Base-by-base conservation (phyloP, 305 asterid genomes). In the Rubia occidens region DNA sequence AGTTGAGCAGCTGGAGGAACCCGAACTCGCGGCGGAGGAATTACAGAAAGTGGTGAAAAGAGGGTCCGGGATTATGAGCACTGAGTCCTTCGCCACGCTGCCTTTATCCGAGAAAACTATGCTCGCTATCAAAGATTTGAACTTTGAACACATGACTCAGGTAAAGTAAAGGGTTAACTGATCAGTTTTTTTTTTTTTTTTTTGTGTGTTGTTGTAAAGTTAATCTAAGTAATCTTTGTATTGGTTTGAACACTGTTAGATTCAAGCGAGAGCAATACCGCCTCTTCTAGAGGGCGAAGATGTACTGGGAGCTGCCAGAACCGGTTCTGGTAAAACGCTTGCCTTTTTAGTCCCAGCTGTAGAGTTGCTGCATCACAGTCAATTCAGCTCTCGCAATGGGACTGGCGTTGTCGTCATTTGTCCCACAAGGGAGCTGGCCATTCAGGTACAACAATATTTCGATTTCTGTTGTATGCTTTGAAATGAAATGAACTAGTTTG, bases 261-360 rank as follows among this genome's bases (percentile, higher is more conserved):
- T 94, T 73, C 99, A 94, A 89, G 91, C 91, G 24, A 82, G 91
- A 76, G 76, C 95, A 11, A 87, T 94, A 69, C 95, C 96, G 37
- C 95, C 95, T 26, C 88, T 94, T 67, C 37, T 90, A 71, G 93
- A 86, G 76, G 97, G 95, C 10, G 83, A 89, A 79, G 91, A 87
- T 82, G 91, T 94, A 77, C 96, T 94, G 18, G 99, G 99, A 80
- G 96, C 99, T 79, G 99, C 99, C 76, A 83, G 97, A 77, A 90
- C 99, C 32, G 99, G 99, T 76, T 94, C 99, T 0, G 97, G 99
- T 53, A 90, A 90, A 83, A 94, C 99, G 60, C 95, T 90, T 66
- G 96, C 97, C 42, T 94, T 94, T 78, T 71, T 94, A 68, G 37
- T 94, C 55, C 99, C 99, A 0, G 96, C 96, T 39, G 85, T 94